A percentile compares a stretch with the other conserved stretches of the same genome.
These are phyloP conservation scores for Abrus precatorius DNA, from an alignment of 306 rosid species.

Conservation along the genomic window DNA sequence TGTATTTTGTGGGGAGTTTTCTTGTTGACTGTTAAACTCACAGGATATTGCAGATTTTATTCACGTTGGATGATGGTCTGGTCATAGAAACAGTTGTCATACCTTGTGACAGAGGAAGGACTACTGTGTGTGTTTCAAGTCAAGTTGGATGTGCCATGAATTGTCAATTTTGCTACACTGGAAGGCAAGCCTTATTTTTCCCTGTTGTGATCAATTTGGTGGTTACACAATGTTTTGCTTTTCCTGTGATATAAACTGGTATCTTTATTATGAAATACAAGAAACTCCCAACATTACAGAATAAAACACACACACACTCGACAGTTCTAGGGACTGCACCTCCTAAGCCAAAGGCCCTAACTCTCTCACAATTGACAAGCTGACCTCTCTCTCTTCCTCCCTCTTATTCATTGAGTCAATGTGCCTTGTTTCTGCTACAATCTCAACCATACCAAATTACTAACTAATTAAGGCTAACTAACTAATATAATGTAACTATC, in stretches of 20 bases:
- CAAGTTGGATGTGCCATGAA: slow-evolving; percentile 99
- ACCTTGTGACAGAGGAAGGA: slow-evolving; percentile 83
- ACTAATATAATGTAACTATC: too few species aligned
- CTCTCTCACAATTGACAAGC: too few species aligned
- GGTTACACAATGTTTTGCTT: neutral
- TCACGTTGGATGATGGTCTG: slow-evolving; percentile 80
- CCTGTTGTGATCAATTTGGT: slow-evolving; percentile 30
- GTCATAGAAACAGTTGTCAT: slow-evolving; percentile 90
- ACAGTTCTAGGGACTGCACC: too few species aligned
- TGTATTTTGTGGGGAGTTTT: slow-evolving; percentile 54
- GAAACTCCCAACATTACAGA: too few species aligned
- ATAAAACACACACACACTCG: too few species aligned
- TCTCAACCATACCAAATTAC: too few species aligned
- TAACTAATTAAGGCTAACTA: too few species aligned
- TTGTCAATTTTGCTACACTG: slow-evolving; percentile 94
- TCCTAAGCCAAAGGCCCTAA: too few species aligned
- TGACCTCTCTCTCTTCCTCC: too few species aligned
- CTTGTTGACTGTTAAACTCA: slow-evolving; percentile 73
- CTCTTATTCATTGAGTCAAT: too few species aligned
- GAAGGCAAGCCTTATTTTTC: slow-evolving; percentile 69
- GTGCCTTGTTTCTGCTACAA: too few species aligned
- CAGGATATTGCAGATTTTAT: slow-evolving; percentile 95
- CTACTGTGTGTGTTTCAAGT: slow-evolving; percentile 95
- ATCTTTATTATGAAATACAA: too few species aligned
- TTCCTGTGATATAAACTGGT: neutral